Evolutionary conservation across 1,284 basidiomycete species (phyloP), one percentile per base, ranked within the genome.

Genomic region (Kwoniella shivajii): DNA sequence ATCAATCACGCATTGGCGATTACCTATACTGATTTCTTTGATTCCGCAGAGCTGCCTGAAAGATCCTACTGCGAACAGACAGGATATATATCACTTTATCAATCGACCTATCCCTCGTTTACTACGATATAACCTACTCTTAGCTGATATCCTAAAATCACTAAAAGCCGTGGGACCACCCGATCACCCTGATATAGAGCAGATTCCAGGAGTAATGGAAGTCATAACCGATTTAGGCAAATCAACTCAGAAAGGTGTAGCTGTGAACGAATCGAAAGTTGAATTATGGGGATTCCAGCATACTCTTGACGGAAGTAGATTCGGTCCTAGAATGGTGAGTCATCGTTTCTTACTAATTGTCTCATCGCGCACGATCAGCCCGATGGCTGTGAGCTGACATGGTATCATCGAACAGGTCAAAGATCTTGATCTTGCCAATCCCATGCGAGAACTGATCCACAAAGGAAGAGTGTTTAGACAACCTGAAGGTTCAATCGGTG

Each of bases 71-170:
- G 46, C 76, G 9, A 85, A 88, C 65, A 83, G 87, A 41, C 81
- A 89, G 29, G 90, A 90, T 64, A 88, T 96, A 83, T 90, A 90
- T 72, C 88, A 83, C 66, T 96, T 93, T 73, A 87, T 93, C 69
- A 87, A 90, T 65, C 84, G 93, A 39, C 90, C 95, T 1, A 91
- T 95, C 43, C 88, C 90, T 45, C 86, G 93, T 52, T 77, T 97
- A 30, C 83, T 92, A 44, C 88, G 93, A 26, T 97, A 98, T 76
- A 87, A 90, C 51, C 82, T 98, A 0, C 82, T 97, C 48, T 79
- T 99, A 41, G 87, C 87, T 66, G 82, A 83, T 31, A 89, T 98
- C 57, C 77, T 89, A 47, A 86, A 89, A 20, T 60, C 64, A 0
- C 61, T 73, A 24, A 67, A 68, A 46, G 64, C 61, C 1, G 84